These are phyloP conservation scores for Hortiboletus rubellus DNA, from an alignment of 1,284 basidiomycete species.

Conservation along the genomic window DNA sequence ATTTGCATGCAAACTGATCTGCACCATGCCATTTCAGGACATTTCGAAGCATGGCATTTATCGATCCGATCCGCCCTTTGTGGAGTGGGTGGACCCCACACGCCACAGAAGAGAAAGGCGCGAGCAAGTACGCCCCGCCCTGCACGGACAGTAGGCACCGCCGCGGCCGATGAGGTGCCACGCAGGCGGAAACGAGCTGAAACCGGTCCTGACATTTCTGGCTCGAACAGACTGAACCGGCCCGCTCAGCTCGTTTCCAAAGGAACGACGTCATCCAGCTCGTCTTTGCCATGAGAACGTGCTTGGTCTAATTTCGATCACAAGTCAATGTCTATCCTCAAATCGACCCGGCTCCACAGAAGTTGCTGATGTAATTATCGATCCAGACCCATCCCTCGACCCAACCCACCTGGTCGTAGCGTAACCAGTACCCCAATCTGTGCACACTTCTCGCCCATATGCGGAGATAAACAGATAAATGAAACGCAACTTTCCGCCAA, in stretches of 20 bases:
- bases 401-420: background rate
- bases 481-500: constrained; percentile 7
- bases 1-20: constrained; percentile 17
- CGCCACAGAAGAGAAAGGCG: constrained; percentile 23
- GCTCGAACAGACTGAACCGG: background rate
- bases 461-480: constrained; percentile 28
- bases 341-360: background rate
- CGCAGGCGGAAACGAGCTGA: constrained; percentile 20
- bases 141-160: constrained; percentile 1
- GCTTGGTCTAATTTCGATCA: constrained; percentile 5
- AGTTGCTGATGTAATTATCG: constrained; percentile 3
- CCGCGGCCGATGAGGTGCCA: constrained; percentile 9
- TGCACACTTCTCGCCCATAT: background rate
- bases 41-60: constrained; percentile 12
- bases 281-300: constrained; percentile 13
- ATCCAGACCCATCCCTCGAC: constrained; percentile 5
- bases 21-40: background rate
- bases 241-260: constrained; percentile 21
- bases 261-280: constrained; percentile 25
- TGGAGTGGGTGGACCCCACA: constrained; percentile 4
- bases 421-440: constrained; percentile 15
- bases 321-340: background rate
- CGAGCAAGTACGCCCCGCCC: constrained; percentile 1
- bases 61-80: constrained; percentile 23
- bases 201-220: constrained; percentile 9